Percentiles rank a stretch among this genome's conserved stretches.
phyloP scores from a whole-genome alignment of 352 stramenopile genomes.

The Globisporangium mamillatum region DNA sequence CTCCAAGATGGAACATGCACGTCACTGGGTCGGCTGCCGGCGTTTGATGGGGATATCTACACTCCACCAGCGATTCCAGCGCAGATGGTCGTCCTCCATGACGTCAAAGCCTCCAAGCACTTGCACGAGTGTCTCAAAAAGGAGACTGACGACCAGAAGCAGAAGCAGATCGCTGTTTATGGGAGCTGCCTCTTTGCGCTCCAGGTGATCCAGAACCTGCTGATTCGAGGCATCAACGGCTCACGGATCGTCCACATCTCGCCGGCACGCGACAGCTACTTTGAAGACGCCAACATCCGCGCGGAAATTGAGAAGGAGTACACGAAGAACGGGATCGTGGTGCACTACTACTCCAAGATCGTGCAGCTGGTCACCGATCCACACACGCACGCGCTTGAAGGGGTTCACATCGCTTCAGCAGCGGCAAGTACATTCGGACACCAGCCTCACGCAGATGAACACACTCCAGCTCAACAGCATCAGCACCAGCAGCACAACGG shows the following conservation, averaged over 20 bases:
- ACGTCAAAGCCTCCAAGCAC: constrained; percentile 16
- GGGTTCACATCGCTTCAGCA: constrained; percentile 34
- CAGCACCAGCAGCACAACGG: neutral
- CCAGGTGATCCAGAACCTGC: constrained; percentile 57
- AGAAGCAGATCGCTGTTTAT: constrained; percentile 50
- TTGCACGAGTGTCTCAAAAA: constrained; percentile 20
- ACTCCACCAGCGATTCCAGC: constrained; percentile 17
- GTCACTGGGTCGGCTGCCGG: constrained; percentile 34
- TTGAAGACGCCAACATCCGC: constrained; percentile 62
- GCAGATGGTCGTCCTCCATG: constrained; percentile 21
- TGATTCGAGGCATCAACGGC: constrained; percentile 37
- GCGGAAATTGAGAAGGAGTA: constrained; percentile 62
- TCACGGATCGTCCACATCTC: constrained; percentile 59
- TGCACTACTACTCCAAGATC: constrained; percentile 55
- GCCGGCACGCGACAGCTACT: constrained; percentile 37
- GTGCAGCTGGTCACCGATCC: constrained; percentile 29
- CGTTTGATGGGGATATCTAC: constrained; percentile 43
- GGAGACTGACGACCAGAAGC: constrained; percentile 10
- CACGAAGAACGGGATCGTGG: constrained; percentile 26
- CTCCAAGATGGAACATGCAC: constrained; percentile 60
- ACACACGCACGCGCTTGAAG: constrained; percentile 37
- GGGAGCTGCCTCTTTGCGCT: constrained; percentile 64
- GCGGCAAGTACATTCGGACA: neutral
- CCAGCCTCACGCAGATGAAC: neutral
- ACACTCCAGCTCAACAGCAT: neutral